phyloP scores from a whole-genome alignment of 1,139 yeast genomes.

The Debaryomyces subglobosus region DNA sequence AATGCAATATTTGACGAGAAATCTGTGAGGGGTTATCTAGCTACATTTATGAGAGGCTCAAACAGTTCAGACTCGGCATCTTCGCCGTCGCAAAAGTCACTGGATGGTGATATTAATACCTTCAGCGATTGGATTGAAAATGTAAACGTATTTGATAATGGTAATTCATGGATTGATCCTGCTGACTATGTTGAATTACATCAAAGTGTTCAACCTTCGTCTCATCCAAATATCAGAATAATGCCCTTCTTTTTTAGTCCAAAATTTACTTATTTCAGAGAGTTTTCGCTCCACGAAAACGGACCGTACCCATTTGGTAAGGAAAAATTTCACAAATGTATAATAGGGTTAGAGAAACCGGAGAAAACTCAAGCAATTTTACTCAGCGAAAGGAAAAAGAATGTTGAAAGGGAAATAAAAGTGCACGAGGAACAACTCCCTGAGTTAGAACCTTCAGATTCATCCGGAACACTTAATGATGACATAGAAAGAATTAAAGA shows the following conservation, averaged over 20 bases:
- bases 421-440: slow-evolving; percentile 28
- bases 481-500: slow-evolving; percentile 26
- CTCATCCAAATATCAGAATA: slow-evolving; percentile 60
- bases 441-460: slow-evolving; percentile 11
- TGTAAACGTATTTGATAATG: slow-evolving; percentile 46
- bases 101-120: neutral
- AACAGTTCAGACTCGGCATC: slow-evolving; percentile 15
- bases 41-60: slow-evolving; percentile 40
- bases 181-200: slow-evolving; percentile 82
- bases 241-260: slow-evolving; percentile 75
- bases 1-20: slow-evolving; percentile 67
- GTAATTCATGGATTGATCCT: slow-evolving; percentile 73
- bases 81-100: neutral
- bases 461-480: slow-evolving; percentile 5
- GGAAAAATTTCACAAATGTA: slow-evolving; percentile 63
- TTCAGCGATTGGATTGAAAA: slow-evolving; percentile 27
- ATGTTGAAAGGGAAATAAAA: slow-evolving; percentile 49
- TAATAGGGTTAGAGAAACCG: slow-evolving; percentile 59
- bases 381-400: slow-evolving; percentile 40
- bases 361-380: slow-evolving; percentile 54
- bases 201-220: slow-evolving; percentile 46
- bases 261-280: slow-evolving; percentile 73
- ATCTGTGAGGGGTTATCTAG: slow-evolving; percentile 51
- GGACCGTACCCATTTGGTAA: slow-evolving; percentile 69
- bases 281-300: slow-evolving; percentile 50